Conservation (phyloP, 345 rosid genomes). For the Salix brachista region DNA sequence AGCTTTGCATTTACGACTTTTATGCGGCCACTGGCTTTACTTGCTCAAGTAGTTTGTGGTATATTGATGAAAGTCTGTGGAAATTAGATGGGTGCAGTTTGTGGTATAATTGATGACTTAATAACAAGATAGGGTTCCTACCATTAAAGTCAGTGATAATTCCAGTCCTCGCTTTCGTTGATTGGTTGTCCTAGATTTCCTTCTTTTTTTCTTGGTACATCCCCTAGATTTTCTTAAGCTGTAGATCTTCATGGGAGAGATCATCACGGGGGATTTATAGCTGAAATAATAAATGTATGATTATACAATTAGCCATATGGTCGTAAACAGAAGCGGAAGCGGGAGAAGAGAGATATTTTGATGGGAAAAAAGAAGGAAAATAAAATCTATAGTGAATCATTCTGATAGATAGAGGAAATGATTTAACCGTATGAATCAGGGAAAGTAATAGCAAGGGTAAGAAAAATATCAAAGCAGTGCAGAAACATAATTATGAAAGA, state of each 20-base stretch:
- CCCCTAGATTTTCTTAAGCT: no score
- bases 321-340: neutral
- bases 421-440: constrained; percentile 25
- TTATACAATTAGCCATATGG: neutral
- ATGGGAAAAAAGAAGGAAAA: no score
- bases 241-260: neutral
- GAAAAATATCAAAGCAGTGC: neutral
- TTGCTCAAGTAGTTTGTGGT: neutral
- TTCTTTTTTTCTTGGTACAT: neutral
- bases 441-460: constrained; percentile 10
- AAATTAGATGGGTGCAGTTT: neutral
- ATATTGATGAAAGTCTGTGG: neutral
- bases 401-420: constrained; percentile 20
- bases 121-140: neutral
- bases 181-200: constrained; percentile 24
- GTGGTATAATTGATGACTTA: constrained; percentile 8
- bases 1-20: neutral
- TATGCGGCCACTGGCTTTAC: neutral
- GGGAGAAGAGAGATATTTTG: neutral
- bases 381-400: constrained; percentile 20
- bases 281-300: neutral
- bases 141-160: constrained; percentile 17
- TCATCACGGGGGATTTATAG: neutral
- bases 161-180: constrained; percentile 1
- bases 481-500: constrained; percentile 11